Percentiles rank a stretch among this genome's conserved stretches.
phyloP scores from a whole-genome alignment of 2,329 filamentous ascomycete genomes.

The Myriosclerotinia curreyana region DNA sequence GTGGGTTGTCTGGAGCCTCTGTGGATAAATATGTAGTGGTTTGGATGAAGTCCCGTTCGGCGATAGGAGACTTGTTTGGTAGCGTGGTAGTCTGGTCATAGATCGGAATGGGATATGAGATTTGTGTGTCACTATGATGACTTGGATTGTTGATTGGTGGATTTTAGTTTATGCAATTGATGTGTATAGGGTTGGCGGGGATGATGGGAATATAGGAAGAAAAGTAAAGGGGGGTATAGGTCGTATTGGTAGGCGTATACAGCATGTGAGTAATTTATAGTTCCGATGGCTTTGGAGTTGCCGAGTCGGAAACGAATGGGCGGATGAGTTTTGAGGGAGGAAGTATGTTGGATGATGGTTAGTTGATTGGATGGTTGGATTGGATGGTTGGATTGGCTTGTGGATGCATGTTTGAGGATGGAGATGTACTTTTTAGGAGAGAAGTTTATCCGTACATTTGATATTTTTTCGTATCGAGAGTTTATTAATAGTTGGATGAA shows the following conservation, averaged over 20 bases:
- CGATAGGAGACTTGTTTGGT: background rate
- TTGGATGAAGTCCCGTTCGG: background rate
- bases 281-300: conserved; percentile 5
- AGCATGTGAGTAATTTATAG: conserved; percentile 11
- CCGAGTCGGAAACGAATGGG: conserved; percentile 3
- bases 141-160: background rate
- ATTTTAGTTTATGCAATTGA: background rate
- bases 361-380: background rate
- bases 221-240: background rate
- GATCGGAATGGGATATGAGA: no score
- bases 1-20: no score
- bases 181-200: no score
- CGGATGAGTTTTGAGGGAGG: no score
- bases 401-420: no score
- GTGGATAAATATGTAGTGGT: background rate
- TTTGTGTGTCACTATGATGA: background rate
- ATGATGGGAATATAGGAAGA: background rate
- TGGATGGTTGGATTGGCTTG: background rate
- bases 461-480: background rate
- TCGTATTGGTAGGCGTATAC: conserved; percentile 3
- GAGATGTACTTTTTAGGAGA: background rate
- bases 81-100: background rate
- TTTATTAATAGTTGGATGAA: background rate
- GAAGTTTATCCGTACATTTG: background rate
- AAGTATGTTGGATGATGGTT: background rate